These are phyloP conservation scores for Rhododendron simsii DNA, from an alignment of 148 eudicot genomes.

Conservation along the genomic window DNA sequence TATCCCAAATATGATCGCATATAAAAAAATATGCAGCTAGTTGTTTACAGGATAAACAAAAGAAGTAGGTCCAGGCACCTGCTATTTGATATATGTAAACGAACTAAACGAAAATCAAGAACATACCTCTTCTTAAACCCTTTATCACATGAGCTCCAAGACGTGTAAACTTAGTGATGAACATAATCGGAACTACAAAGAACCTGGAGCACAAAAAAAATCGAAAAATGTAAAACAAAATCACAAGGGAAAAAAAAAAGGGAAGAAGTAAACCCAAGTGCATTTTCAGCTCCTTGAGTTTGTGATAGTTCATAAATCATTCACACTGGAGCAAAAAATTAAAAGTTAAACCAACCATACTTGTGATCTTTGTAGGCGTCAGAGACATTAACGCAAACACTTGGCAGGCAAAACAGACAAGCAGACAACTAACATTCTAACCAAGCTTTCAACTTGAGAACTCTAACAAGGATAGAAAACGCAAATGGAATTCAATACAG, in stretches of 20 bases:
- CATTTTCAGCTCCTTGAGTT: background rate
- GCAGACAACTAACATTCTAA: background rate
- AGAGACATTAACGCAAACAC: background rate
- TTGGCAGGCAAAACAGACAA: background rate
- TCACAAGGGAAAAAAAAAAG: background rate
- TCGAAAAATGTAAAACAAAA: background rate
- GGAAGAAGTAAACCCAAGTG: background rate
- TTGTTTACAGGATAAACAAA: background rate
- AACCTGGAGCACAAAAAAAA: constrained; percentile 9
- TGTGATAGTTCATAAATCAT: background rate
- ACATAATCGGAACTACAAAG: constrained; percentile 8
- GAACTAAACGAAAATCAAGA: background rate
- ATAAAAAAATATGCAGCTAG: background rate
- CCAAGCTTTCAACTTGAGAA: background rate
- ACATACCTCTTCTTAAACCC: constrained; percentile 10
- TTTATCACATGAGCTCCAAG: constrained; percentile 16
- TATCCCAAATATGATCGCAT: background rate
- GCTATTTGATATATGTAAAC: background rate
- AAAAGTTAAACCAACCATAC: background rate
- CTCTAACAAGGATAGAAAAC: background rate
- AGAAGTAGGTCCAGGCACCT: background rate
- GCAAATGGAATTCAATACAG: background rate
- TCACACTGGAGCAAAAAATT: background rate
- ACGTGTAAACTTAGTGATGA: constrained; percentile 10
- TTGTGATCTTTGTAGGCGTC: background rate